A percentile compares a stretch with the other conserved stretches of the same genome.
Conservation (phyloP, 2,329 filamentous ascomycete species). For the Aspergillus aculeatinus region DNA sequence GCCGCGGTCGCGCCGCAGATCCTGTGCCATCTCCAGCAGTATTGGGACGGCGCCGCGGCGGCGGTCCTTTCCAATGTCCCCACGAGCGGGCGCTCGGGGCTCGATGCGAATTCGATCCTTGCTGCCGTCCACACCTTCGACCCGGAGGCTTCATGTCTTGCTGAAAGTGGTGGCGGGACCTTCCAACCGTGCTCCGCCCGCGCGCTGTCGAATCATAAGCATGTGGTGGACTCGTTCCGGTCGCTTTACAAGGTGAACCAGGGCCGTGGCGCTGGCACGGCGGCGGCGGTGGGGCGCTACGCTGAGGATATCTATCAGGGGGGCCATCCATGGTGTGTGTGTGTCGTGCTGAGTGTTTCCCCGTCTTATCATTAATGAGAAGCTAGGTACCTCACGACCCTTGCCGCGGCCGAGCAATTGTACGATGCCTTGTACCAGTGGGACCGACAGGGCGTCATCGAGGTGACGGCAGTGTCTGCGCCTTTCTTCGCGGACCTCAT, state of each 20-base stretch:
- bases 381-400: slow-evolving; percentile 46
- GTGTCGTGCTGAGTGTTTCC: slow-evolving; percentile 17
- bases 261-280: slow-evolving; percentile 21
- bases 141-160: slow-evolving; percentile 18
- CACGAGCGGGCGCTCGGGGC: slow-evolving; percentile 62
- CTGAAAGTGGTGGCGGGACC: slow-evolving; percentile 42
- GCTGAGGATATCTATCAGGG: slow-evolving; percentile 69
- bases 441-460: slow-evolving; percentile 61
- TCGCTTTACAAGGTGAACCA: slow-evolving; percentile 59
- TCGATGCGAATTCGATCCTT: slow-evolving; percentile 67
- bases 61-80: slow-evolving; percentile 65
- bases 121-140: slow-evolving; percentile 41
- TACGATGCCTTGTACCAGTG: slow-evolving; percentile 73
- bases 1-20: slow-evolving; percentile 62
- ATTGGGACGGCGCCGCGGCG: slow-evolving; percentile 58
- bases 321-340: slow-evolving; percentile 72
- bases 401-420: slow-evolving; percentile 73
- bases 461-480: slow-evolving; percentile 62
- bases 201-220: slow-evolving; percentile 72
- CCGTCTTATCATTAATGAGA: not conserved
- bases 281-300: slow-evolving; percentile 58
- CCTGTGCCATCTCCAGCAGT: slow-evolving; percentile 69
- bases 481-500: slow-evolving; percentile 69
- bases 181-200: slow-evolving; percentile 72
- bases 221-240: slow-evolving; percentile 71